Evolutionary conservation across 2,329 filamentous ascomycete genomes (phyloP).

Genomic region (Aureobasidium sp.): DNA sequence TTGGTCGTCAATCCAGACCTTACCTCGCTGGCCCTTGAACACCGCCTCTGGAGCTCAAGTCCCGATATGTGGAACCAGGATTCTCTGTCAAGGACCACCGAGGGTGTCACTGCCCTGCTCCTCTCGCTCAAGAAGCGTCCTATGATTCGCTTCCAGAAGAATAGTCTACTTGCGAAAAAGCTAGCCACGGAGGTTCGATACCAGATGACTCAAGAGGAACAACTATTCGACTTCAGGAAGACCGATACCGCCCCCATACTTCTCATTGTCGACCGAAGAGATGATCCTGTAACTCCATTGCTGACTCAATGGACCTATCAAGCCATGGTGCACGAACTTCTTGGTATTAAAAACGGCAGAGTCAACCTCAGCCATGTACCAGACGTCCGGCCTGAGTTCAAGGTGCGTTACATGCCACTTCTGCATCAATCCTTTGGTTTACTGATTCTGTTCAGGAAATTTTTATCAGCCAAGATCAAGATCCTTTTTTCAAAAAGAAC

Average conservation of each 20-base stretch:
- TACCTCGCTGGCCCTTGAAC: conserved; percentile 69
- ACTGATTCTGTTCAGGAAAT: conserved; percentile 56
- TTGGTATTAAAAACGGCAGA: conserved; percentile 91
- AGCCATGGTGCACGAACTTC: conserved; percentile 96
- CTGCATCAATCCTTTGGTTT: background rate
- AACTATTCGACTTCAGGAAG: conserved; percentile 91
- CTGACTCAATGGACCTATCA: conserved; percentile 99
- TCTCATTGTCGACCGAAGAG: conserved; percentile 80
- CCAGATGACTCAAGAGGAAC: conserved; percentile 88
- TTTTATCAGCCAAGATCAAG: conserved; percentile 90
- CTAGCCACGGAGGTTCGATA: conserved; percentile 88
- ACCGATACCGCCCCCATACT: conserved; percentile 92
- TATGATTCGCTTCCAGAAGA: conserved; percentile 86
- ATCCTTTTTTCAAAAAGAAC: conserved; percentile 98
- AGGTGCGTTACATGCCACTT: conserved; percentile 30
- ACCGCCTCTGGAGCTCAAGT: conserved; percentile 71
- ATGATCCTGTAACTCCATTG: conserved; percentile 89
- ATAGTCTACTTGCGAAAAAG: conserved; percentile 84
- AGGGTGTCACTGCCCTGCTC: conserved; percentile 77
- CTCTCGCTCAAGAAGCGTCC: conserved; percentile 95
- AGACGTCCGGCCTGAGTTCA: conserved; percentile 77
- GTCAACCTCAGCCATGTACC: conserved; percentile 81
- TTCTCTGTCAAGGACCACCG: conserved; percentile 75
- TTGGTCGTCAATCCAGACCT: conserved; percentile 92
- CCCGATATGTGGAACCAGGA: conserved; percentile 90